Conservation (phyloP, 768 basidiomycete species). For the Dentipellis sp. region DNA sequence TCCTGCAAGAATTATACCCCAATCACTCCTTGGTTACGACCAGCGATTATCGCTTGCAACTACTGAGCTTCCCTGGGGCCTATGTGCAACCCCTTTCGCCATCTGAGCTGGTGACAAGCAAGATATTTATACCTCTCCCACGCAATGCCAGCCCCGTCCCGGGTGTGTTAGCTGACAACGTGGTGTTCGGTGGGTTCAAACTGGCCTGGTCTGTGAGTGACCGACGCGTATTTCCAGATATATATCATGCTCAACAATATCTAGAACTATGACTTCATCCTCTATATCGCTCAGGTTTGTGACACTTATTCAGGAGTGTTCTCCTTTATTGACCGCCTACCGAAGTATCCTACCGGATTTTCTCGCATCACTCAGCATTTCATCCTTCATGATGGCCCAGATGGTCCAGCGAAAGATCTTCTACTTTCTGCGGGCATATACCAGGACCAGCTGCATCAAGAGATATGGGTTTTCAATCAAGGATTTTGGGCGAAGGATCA, state of each 20-base stretch:
- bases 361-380: constrained; percentile 27
- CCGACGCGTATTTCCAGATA: not conserved
- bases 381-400: constrained; percentile 54
- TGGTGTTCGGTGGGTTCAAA: constrained; percentile 47
- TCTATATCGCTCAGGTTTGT: constrained; percentile 22
- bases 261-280: constrained; percentile 3
- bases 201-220: constrained; percentile 49
- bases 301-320: not conserved
- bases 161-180: constrained; percentile 43
- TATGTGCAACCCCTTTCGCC: constrained; percentile 35
- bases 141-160: constrained; percentile 29
- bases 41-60: constrained; percentile 32
- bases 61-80: constrained; percentile 44
- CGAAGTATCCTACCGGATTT: constrained; percentile 23
- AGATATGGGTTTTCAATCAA: constrained; percentile 72
- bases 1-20: constrained; percentile 49
- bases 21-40: constrained; percentile 51
- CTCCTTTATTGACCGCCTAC: not conserved
- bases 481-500: constrained; percentile 60
- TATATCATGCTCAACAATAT: not conserved
- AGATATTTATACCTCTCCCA: constrained; percentile 39
- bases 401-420: constrained; percentile 41
- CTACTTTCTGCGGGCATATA: constrained; percentile 45
- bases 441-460: constrained; percentile 46
- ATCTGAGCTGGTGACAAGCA: constrained; percentile 39